Evolutionary conservation across 2,329 filamentous ascomycete species (phyloP).

Genomic region (Ascochyta koolunga): DNA sequence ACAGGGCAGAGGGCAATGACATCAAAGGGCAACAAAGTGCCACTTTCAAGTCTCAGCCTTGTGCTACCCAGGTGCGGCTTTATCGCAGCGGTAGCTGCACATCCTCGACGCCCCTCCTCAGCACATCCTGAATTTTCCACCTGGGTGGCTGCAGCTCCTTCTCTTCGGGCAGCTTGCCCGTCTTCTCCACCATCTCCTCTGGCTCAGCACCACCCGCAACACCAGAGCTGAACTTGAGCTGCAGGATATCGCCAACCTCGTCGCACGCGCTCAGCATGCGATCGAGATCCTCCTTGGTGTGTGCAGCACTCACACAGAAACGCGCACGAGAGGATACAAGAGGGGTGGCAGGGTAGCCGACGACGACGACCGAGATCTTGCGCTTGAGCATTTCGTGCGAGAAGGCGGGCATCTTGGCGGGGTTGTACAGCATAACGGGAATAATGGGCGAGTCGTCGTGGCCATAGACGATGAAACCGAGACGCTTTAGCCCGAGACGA

Average conservation of each 20-base stretch:
- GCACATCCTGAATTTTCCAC: constrained; percentile 78
- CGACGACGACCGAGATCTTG: constrained; percentile 96
- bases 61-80: neutral
- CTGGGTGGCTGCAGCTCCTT: constrained; percentile 69
- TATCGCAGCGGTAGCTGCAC: constrained; percentile 74
- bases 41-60: neutral
- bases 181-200: constrained; percentile 72
- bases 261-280: constrained; percentile 87
- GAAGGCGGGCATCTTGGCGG: constrained; percentile 98
- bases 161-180: constrained; percentile 53
- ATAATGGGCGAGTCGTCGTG: constrained; percentile 98
- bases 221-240: constrained; percentile 97
- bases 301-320: constrained; percentile 93
- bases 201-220: constrained; percentile 86
- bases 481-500: constrained; percentile 93
- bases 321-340: constrained; percentile 92
- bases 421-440: constrained; percentile 92
- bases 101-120: constrained; percentile 75
- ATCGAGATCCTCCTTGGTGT: constrained; percentile 98
- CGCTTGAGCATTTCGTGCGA: constrained; percentile 98
- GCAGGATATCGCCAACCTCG: constrained; percentile 87
- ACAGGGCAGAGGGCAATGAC: neutral
- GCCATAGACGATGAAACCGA: constrained; percentile 95
- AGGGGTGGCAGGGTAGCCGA: constrained; percentile 95
- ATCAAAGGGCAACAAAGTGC: neutral